These are phyloP conservation scores for Saprolegnia diclina DNA, from an alignment of 352 stramenopile species.

Conservation along the genomic window DNA sequence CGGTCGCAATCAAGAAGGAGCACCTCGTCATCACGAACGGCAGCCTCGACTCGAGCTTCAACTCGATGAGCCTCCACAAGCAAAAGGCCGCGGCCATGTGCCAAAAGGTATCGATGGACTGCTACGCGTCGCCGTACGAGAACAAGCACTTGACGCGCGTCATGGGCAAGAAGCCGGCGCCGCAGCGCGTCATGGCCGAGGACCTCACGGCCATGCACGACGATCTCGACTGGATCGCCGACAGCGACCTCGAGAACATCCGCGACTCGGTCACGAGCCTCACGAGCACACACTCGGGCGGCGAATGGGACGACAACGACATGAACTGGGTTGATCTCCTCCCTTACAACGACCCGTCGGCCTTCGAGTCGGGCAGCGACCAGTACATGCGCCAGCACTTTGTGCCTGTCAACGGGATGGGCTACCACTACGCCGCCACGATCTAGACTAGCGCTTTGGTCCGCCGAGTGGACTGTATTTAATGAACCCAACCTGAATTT, in stretches of 20 bases:
- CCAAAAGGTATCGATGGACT: not conserved
- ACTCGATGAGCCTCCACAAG: constrained; percentile 26
- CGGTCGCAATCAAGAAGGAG: constrained; percentile 2
- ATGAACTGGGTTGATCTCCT: constrained; percentile 25
- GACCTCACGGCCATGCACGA: constrained; percentile 1
- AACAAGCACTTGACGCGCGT: constrained; percentile 27
- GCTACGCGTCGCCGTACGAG: constrained; percentile 22
- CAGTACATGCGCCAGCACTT: constrained; percentile 6
- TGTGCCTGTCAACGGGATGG: not conserved
- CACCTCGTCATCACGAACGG: constrained; percentile 7
- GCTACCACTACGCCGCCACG: constrained; percentile 1
- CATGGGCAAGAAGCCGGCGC: constrained; percentile 8
- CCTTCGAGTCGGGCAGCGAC: not conserved
- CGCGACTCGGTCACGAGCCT: constrained; percentile 21
- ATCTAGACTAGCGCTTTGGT: constrained; percentile 3
- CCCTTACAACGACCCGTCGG: constrained; percentile 19
- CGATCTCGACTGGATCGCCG: constrained; percentile 19
- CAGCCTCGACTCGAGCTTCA: constrained; percentile 13
- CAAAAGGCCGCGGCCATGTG: too few relatives aligned
- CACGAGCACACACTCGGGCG: not conserved
- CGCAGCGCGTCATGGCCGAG: not conserved
- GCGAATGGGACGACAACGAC: constrained; percentile 7
- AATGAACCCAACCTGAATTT: not conserved
- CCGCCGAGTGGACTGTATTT: not conserved
- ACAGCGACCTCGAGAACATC: constrained; percentile 20